Evolutionary conservation across 768 basidiomycete species (phyloP).

Genomic region (Amanita rimosa): DNA sequence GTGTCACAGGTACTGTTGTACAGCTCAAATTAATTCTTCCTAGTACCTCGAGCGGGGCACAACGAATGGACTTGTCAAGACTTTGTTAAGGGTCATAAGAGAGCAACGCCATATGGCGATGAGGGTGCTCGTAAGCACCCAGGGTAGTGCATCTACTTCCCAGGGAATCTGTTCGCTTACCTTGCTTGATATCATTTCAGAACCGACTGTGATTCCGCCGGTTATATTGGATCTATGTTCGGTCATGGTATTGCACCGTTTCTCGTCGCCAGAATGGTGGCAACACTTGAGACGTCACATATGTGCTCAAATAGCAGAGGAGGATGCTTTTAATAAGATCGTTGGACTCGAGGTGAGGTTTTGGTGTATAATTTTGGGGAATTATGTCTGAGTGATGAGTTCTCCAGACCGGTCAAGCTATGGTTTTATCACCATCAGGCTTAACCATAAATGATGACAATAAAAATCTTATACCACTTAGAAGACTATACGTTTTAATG

Average conservation of each 20-base stretch:
- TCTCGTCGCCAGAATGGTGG: slow-evolving; percentile 73
- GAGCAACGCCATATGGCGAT: slow-evolving; percentile 66
- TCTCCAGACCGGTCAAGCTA: slow-evolving; percentile 57
- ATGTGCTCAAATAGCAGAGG: slow-evolving; percentile 45
- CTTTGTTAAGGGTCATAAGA: slow-evolving; percentile 46
- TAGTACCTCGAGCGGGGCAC: slow-evolving; percentile 36
- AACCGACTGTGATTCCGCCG: slow-evolving; percentile 64
- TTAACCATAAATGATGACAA: slow-evolving; percentile 22
- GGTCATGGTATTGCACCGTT: slow-evolving; percentile 56
- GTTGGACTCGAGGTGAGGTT: slow-evolving; percentile 47
- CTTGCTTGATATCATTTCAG: slow-evolving; percentile 20
- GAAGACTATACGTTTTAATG: slow-evolving; percentile 46
- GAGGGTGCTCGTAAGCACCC: slow-evolving; percentile 66
- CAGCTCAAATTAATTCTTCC: slow-evolving; percentile 26
- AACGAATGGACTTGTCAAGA: slow-evolving; percentile 43
- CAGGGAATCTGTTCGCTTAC: neutral
- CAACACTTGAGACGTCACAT: slow-evolving; percentile 58
- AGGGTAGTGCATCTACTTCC: slow-evolving; percentile 29
- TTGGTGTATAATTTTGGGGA: neutral
- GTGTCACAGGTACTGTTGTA: neutral
- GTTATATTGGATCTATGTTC: slow-evolving; percentile 59
- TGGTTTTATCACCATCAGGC: slow-evolving; percentile 57
- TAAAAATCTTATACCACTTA: slow-evolving; percentile 20
- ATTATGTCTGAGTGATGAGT: neutral
- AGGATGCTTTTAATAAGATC: slow-evolving; percentile 50